Conservation (phyloP, 108 stramenopile species). For the Stephanodiscus triporus region DNA sequence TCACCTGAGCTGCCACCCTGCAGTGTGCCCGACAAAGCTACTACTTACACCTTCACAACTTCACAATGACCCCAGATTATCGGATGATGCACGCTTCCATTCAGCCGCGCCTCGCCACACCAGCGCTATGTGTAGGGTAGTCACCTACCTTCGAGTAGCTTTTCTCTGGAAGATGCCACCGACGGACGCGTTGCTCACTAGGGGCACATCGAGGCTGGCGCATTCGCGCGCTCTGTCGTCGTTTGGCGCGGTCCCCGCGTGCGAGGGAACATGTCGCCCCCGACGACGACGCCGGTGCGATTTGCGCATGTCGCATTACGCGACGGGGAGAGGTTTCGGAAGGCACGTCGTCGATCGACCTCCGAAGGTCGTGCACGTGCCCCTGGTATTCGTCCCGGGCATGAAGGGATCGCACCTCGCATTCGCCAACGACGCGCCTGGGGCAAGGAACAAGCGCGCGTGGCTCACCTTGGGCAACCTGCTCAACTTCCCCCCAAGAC, state of each 20-base stretch:
- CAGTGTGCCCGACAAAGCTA: no score
- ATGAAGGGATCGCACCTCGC: conserved; percentile 64
- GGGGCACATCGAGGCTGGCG: neutral
- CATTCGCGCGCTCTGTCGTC: neutral
- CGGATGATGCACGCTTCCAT: no score
- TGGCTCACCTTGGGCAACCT: conserved; percentile 45
- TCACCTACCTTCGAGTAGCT: neutral
- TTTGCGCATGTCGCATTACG: neutral
- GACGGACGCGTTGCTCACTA: neutral
- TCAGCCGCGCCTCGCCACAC: no score
- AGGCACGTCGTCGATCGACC: neutral
- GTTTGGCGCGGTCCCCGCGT: neutral
- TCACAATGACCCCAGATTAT: no score
- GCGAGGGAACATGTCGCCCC: neutral
- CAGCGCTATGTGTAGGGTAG: neutral
- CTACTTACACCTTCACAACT: no score
- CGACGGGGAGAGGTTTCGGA: conserved; percentile 19
- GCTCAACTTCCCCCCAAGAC: conserved; percentile 51
- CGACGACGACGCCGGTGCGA: neutral
- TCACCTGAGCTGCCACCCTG: no score
- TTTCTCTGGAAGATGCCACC: no score
- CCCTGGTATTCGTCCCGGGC: conserved; percentile 58
- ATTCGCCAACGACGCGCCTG: conserved; percentile 19
- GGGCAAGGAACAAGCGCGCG: conserved; percentile 26
- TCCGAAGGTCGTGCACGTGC: conserved; percentile 30